These are phyloP conservation scores for Tricholoma sp. DNA, from an alignment of 768 basidiomycete genomes.

Conservation along the genomic window DNA sequence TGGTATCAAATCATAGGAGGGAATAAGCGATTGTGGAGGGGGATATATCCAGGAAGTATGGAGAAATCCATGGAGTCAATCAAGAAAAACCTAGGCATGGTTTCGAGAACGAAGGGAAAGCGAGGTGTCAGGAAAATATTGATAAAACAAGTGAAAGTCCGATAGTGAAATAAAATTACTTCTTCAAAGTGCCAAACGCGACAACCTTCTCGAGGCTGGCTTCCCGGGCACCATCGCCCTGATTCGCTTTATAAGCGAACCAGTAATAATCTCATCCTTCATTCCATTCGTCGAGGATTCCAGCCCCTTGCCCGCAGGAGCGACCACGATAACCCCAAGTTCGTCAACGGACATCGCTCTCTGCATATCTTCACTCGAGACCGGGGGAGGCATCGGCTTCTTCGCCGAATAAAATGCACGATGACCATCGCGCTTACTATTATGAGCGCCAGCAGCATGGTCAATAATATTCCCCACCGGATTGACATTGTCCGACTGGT, in stretches of 20 bases:
- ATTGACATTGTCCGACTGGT: constrained; percentile 63
- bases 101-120: background rate
- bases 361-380: constrained; percentile 58
- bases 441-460: constrained; percentile 6
- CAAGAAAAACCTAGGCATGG: background rate
- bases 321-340: constrained; percentile 47
- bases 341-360: constrained; percentile 57
- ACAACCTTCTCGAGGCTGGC: constrained; percentile 45
- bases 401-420: constrained; percentile 44
- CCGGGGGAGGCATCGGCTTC: constrained; percentile 63
- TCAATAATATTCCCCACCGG: constrained; percentile 32
- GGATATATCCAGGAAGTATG: constrained; percentile 1
- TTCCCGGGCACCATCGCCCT: constrained; percentile 73
- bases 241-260: constrained; percentile 57
- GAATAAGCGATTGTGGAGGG: background rate
- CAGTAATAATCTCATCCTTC: constrained; percentile 45
- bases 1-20: background rate
- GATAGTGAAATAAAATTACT: constrained; percentile 13
- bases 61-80: constrained; percentile 3
- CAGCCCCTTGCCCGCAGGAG: constrained; percentile 19
- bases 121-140: background rate
- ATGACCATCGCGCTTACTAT: constrained; percentile 29
- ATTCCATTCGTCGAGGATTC: constrained; percentile 17
- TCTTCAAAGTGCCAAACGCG: constrained; percentile 27
- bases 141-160: constrained; percentile 4